Evolutionary conservation across 2,329 filamentous ascomycete genomes (phyloP), one percentile per base, ranked within the genome.

Genomic region (Neurospora sp.): DNA sequence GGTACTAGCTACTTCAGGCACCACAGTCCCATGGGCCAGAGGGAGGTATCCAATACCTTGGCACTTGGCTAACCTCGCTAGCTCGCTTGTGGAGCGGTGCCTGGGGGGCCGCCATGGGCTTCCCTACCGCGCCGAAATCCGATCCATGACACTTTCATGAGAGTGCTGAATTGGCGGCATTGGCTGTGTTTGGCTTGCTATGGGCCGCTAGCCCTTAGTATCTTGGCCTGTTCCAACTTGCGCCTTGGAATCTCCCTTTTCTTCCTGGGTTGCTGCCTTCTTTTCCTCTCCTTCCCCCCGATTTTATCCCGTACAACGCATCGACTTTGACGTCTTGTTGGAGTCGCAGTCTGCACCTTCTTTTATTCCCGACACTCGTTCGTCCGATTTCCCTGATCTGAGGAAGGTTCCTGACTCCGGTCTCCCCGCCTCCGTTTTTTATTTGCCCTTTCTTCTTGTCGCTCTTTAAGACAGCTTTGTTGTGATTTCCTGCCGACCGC

Each of bases 371-470:
- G 40, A 68, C 67, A 68, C 33, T 68, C 67, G 19, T 68, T 68
- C 28, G 52, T 62, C 52, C 52, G 52, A 62, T 62, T 62, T 62
- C 6, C 15, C 23, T 62, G 66, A 28, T 65, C 43, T 12, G 41
- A 11, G 69, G 69, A 66, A 38, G 66, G 67, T 41, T 23, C 43
- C 43, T 46, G 41, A 11, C n/a, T 46, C 69, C 67, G 70, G 67
- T 65, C 23, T 37, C 15, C 39, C 46, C 66, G 66, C 39, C 69
- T 43, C 33, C 68, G 43, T 69, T 52, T 67, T 46, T 46, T 28
- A 38, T 69, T 70, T 57, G 68, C 67, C n/a, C 66, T 38, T 41
- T 28, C n/a, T 75, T 74, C 74, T 74, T n/a, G 73, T 74, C 74
- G 69, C 74, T 75, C 74, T 57, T 75, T 75, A 70, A 33, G 65